Evolutionary conservation across 192 early-diverging fungal species (phyloP).

Genomic region (Anaeromyces robustus): DNA sequence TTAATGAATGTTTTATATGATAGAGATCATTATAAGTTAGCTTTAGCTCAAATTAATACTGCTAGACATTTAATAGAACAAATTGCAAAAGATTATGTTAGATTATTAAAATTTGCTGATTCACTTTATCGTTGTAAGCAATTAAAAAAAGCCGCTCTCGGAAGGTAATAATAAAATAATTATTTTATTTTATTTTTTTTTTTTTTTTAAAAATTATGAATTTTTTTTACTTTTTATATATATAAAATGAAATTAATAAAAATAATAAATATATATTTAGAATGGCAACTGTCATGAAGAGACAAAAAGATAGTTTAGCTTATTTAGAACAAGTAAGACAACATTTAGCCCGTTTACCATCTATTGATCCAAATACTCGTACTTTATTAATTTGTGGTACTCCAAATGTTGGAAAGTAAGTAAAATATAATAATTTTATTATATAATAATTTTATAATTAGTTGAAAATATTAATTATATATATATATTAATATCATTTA

Average conservation of each 20-base stretch:
- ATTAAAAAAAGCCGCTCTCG: constrained; percentile 93
- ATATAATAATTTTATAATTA: no score
- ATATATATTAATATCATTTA: no score
- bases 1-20: constrained; percentile 99
- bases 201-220: no score
- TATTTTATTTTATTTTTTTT: no score
- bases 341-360: constrained; percentile 94
- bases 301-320: constrained; percentile 90
- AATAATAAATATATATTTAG: constrained; percentile 24
- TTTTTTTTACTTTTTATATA: no score
- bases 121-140: constrained; percentile 98
- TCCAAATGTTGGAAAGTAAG: constrained; percentile 99
- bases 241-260: constrained; percentile 3
- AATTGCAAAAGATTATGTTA: constrained; percentile 93
- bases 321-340: constrained; percentile 99
- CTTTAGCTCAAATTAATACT: constrained; percentile 94
- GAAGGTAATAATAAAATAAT: no score
- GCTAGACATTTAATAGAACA: constrained; percentile 92
- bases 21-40: constrained; percentile 99
- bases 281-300: constrained; percentile 99
- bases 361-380: constrained; percentile 99
- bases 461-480: no score
- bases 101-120: constrained; percentile 97
- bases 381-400: constrained; percentile 98
- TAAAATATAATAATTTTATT: constrained; percentile 4